Conservation (phyloP, 306 rosid species). For the Delonix regia region DNA sequence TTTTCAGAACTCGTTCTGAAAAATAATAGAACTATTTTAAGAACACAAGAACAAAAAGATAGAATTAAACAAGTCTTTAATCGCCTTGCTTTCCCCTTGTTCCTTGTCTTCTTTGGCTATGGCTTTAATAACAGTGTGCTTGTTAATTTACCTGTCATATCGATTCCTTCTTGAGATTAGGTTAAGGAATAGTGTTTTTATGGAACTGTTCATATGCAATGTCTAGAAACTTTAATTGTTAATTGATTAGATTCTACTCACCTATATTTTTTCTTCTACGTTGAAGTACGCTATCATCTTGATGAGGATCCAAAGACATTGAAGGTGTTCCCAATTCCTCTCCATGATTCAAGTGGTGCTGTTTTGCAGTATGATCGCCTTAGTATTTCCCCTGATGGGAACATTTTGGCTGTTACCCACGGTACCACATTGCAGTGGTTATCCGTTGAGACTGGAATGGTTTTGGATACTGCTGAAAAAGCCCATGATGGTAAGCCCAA, state of each 20-base stretch:
- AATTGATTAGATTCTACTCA: constrained; percentile 29
- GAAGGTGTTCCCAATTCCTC: constrained; percentile 89
- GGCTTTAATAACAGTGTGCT: not conserved
- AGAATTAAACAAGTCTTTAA: too few species aligned
- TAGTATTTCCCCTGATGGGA: constrained; percentile 84
- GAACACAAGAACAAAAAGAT: too few species aligned
- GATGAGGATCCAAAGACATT: constrained; percentile 96
- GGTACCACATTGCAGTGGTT: constrained; percentile 95
- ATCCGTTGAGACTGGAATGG: constrained; percentile 77
- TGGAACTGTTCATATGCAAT: constrained; percentile 1
- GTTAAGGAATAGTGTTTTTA: constrained; percentile 14
- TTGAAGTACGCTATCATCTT: constrained; percentile 90
- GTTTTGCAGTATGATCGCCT: constrained; percentile 78
- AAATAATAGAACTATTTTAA: too few species aligned
- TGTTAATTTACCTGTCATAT: constrained; percentile 27
- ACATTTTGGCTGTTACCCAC: constrained; percentile 76
- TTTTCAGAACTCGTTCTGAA: too few species aligned
- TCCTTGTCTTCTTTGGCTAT: constrained; percentile 19
- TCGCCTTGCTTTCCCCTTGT: not conserved
- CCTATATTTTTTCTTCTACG: constrained; percentile 28
- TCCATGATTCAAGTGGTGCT: constrained; percentile 67
- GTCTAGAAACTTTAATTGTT: constrained; percentile 2
- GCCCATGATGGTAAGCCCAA: constrained; percentile 82
- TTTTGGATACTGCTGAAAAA: constrained; percentile 93
- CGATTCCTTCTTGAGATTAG: not conserved